These are phyloP conservation scores for Rhodotorula diobovata DNA, from an alignment of 768 basidiomycete genomes.

Conservation along the genomic window DNA sequence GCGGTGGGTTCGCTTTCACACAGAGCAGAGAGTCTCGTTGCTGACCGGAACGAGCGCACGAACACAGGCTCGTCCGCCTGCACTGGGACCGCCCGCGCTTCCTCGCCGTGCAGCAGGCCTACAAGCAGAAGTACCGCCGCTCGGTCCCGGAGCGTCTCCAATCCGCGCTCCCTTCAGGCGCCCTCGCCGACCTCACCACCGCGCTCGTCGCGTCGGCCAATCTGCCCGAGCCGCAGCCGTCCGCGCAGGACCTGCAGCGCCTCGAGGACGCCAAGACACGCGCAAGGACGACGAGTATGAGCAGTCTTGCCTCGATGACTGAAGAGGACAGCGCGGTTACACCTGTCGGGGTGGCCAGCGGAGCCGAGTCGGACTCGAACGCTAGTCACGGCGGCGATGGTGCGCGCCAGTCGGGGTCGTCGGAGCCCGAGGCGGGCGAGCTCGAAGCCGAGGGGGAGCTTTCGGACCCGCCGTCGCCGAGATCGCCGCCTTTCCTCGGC, in stretches of 20 bases:
- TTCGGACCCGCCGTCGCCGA: constrained; percentile 32
- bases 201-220: constrained; percentile 12
- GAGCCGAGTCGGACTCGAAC: neutral
- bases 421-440: constrained; percentile 11
- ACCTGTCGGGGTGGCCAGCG: neutral
- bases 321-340: neutral
- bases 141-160: neutral
- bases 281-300: constrained; percentile 6
- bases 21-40: too few species aligned
- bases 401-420: neutral
- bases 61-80: constrained; percentile 7
- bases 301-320: constrained; percentile 17
- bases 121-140: constrained; percentile 22
- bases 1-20: constrained; percentile 27
- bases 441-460: constrained; percentile 34
- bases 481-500: constrained; percentile 18
- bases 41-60: neutral
- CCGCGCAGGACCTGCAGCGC: constrained; percentile 2
- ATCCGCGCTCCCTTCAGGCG: constrained; percentile 3
- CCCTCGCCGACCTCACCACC: neutral
- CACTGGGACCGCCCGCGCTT: constrained; percentile 35
- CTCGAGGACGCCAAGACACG: neutral
- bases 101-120: constrained; percentile 15
- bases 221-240: constrained; percentile 13
- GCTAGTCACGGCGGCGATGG: neutral